phyloP scores from a whole-genome alignment of 345 rosid genomes.

The Gossypium stocksii region DNA sequence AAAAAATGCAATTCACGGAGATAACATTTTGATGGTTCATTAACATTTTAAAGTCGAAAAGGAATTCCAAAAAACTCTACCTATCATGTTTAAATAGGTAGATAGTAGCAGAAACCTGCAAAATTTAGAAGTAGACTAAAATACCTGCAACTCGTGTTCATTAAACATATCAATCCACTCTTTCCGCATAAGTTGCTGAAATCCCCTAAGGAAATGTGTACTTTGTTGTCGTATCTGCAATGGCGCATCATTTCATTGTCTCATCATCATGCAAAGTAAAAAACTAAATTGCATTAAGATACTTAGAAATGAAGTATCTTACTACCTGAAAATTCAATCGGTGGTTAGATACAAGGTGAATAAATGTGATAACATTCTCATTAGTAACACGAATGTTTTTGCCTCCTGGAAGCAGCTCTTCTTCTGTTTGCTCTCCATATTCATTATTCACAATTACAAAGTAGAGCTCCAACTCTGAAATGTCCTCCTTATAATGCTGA shows the following conservation, averaged over 20 bases:
- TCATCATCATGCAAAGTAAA: slow-evolving; percentile 10
- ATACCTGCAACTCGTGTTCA: slow-evolving; percentile 98
- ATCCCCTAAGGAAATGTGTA: slow-evolving; percentile 85
- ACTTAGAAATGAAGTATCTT: slow-evolving; percentile 9
- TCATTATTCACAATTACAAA: slow-evolving; percentile 93
- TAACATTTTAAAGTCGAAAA: not conserved
- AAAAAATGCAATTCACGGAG: not conserved
- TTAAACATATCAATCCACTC: slow-evolving; percentile 98
- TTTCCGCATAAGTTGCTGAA: slow-evolving; percentile 91
- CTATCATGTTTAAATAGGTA: not conserved
- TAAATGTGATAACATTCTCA: slow-evolving; percentile 85
- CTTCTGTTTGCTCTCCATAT: slow-evolving; percentile 94
- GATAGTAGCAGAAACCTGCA: not conserved
- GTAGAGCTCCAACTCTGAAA: slow-evolving; percentile 81
- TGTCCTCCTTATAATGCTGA: slow-evolving; percentile 85
- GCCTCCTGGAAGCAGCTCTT: slow-evolving; percentile 90
- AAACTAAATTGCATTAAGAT: not conserved
- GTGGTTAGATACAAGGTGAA: slow-evolving; percentile 95
- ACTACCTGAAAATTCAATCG: slow-evolving; percentile 87
- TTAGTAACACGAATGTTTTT: slow-evolving; percentile 71
- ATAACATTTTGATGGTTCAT: slow-evolving; percentile 2
- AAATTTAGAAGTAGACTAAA: slow-evolving; percentile 7
- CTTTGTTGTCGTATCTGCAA: slow-evolving; percentile 93
- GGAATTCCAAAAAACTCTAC: not conserved
- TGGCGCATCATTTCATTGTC: slow-evolving; percentile 6